Evolutionary conservation across 148 eudicot species (phyloP).

Genomic region (Nepenthes mirabilis): DNA sequence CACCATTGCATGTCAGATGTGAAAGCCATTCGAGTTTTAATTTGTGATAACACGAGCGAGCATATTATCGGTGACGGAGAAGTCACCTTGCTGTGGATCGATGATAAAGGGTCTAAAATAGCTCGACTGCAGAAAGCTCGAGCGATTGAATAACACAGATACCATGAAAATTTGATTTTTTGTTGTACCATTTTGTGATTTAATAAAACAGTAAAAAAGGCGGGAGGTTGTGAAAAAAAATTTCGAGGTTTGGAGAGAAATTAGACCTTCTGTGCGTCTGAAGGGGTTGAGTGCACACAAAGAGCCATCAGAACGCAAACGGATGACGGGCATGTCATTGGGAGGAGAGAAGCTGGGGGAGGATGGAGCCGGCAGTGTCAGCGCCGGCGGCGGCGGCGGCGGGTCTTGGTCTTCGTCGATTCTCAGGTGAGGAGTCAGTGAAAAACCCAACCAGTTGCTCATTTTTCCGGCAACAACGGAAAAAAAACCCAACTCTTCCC

Average conservation of each 20-base stretch:
- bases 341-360: neutral
- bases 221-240: too few species aligned
- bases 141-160: too few species aligned
- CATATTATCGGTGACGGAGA: too few species aligned
- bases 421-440: slow-evolving; percentile 30
- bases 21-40: too few species aligned
- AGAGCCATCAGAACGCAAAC: slow-evolving; percentile 20
- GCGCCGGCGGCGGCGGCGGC: neutral
- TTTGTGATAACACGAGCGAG: too few species aligned
- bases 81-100: too few species aligned
- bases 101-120: too few species aligned
- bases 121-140: too few species aligned
- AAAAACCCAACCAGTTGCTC: slow-evolving; percentile 46
- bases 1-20: too few species aligned
- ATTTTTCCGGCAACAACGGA: slow-evolving; percentile 3
- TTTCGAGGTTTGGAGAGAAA: neutral
- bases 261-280: slow-evolving; percentile 2
- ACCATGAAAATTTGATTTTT: too few species aligned
- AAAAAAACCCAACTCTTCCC: neutral
- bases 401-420: slow-evolving; percentile 12
- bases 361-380: neutral
- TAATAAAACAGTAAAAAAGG: neutral
- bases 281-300: slow-evolving; percentile 15
- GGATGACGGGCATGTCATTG: slow-evolving; percentile 9
- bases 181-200: neutral